These are phyloP conservation scores for Gossypium lobatum DNA, from an alignment of 441 rosid genomes.

Conservation along the genomic window DNA sequence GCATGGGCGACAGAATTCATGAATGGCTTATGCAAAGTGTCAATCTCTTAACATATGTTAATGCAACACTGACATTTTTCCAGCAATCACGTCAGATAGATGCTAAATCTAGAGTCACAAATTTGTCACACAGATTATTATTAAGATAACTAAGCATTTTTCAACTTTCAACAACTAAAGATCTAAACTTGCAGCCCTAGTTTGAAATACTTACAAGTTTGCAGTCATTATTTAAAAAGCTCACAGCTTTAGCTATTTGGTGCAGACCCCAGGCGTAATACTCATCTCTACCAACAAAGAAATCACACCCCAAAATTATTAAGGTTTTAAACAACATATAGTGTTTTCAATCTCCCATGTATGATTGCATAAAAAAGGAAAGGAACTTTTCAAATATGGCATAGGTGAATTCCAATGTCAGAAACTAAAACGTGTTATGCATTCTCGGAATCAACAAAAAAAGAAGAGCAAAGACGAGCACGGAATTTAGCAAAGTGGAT, in stretches of 20 bases:
- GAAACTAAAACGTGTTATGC: neutral
- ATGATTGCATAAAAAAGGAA: neutral
- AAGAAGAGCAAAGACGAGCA: neutral
- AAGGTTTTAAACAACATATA: neutral
- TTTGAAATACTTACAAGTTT: slow-evolving; percentile 65
- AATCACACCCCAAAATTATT: neutral
- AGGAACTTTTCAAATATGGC: neutral
- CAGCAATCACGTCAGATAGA: neutral
- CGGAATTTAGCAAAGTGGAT: neutral
- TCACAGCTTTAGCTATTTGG: slow-evolving; percentile 96
- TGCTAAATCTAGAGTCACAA: neutral
- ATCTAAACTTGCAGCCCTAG: neutral
- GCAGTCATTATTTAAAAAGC: slow-evolving; percentile 96
- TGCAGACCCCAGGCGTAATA: slow-evolving; percentile 87
- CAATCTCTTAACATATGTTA: neutral
- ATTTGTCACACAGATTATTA: neutral
- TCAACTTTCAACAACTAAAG: neutral
- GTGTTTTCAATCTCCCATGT: neutral
- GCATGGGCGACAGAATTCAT: neutral
- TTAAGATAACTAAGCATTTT: neutral
- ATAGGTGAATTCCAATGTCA: slow-evolving; percentile 1
- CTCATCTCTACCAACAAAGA: slow-evolving; percentile 63
- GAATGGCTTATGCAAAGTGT: neutral
- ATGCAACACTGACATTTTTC: neutral
- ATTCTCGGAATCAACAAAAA: neutral